phyloP scores from a whole-genome alignment of 2,329 filamentous ascomycete species.

The Beauveria asiatica region DNA sequence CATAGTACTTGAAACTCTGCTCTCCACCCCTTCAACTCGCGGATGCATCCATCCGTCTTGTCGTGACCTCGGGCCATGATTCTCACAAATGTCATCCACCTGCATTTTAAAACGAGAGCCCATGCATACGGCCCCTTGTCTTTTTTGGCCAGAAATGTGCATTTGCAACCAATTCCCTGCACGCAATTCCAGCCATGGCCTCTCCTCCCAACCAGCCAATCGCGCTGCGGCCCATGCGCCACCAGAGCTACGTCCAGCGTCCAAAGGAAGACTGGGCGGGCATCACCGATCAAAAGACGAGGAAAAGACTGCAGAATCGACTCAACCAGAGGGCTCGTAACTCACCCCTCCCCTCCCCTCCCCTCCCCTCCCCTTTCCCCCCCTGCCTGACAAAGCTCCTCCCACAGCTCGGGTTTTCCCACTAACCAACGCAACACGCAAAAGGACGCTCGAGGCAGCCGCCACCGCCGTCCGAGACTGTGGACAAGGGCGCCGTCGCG shows the following conservation, averaged over 20 bases:
- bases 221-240: constrained; percentile 7
- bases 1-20: too few species aligned
- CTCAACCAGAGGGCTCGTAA: not conserved
- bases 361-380: too few species aligned
- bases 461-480: not conserved
- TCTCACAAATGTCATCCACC: not conserved
- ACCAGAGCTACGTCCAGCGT: not conserved
- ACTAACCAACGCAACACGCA: not conserved
- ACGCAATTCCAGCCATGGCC: not conserved
- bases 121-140: not conserved
- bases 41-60: too few species aligned
- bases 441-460: not conserved
- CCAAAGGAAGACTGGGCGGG: constrained; percentile 25
- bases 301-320: not conserved
- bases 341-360: too few species aligned
- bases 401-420: too few species aligned
- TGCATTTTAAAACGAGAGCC: not conserved
- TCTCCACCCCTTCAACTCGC: too few species aligned
- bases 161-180: not conserved
- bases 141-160: not conserved
- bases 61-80: too few species aligned
- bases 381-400: too few species aligned
- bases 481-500: not conserved
- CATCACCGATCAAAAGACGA: constrained; percentile 16
- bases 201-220: not conserved